Evolutionary conservation across 2,329 filamentous ascomycete genomes (phyloP), one percentile per base, ranked within the genome.

Genomic region (Cercospora zeina): DNA sequence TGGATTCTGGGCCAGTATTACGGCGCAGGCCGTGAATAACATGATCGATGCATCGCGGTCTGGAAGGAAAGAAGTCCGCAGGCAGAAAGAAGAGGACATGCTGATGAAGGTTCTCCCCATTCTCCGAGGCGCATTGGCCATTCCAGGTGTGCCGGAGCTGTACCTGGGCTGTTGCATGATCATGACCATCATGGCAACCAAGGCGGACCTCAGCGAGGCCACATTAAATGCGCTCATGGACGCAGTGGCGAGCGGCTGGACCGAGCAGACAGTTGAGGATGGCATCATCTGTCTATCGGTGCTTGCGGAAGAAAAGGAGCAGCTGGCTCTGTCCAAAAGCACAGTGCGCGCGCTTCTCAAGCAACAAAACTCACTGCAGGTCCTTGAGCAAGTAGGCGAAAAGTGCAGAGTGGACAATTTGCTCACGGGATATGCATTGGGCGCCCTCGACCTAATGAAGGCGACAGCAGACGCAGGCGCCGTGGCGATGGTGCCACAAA

Each of bases 81-180:
- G 85, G 68, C 88, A 95, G 71, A 90, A 91, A 69, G 88, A 93
- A 68, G 90, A 96, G 72, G 87, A 89, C 70, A 76, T 90, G 13
- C 79, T 97, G 13, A 79, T 96, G 21, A 86, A 78, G 71, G 86
- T 84, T 73, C 82, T 82, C 76, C 92, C 80, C 69, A 78, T 92
- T 2, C 81, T 99, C 33, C 89, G 91, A 63, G 87, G 90, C 66
- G 90, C 89, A 1, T 82, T 97, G 64, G 83, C 87, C 8, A 84
- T 93, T 79, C 87, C 87, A 70, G 87, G 89, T 64, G 87, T 88
- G 0, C 85, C 91, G 0, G 90, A 93, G 65, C 80, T 96, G 45
- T 89, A 93, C 67, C 84, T 96, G 63, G 92, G 89, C 14, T 93
- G 90, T 61, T 97, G 96, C 75, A 96, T 97, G 89, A 87, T 96